Evolutionary conservation across 2,329 filamentous ascomycete genomes (phyloP), one percentile per base, ranked within the genome.

Genomic region (Daldinia eschscholtzii): DNA sequence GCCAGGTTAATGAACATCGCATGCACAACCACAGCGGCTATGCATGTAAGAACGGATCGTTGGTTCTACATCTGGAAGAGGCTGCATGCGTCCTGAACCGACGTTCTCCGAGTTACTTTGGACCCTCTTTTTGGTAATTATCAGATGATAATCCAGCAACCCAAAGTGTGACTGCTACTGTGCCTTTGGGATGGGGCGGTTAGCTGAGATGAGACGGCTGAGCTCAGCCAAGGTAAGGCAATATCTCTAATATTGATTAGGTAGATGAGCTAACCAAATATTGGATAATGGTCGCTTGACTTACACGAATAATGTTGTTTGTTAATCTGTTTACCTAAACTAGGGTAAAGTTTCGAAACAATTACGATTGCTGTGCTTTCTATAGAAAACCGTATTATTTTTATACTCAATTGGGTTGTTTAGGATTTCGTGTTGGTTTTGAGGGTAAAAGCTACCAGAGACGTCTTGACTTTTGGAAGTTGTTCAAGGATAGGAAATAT

Each of bases 11-110:
- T 53, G 57, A 55, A 59, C 46, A 42, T 44, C 35, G 44, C 10
- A 63, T 70, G 68, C 52, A 57, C 60, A 26, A 26, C 61, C 65
- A 68, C 59, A 37, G 61, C 68, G 68, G 68, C 26, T 70, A 70
- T 70, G 65, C 61, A 62, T 20, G 64, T 65, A 44, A 26, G 53
- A 42, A 60, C 35, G 57, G 56, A 39, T 37, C n/a, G 30, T 52
- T 48, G 35, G 42, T 50, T 39, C 26, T 58, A 28, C 44, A 64
- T 41, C 62, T 55, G 35, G 55, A 57, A 30, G 28, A 35, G 26
- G 53, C 55, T 48, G 55, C 52, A 59, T 53, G 44, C 20, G 55
- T 33, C 44, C 28, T 57, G 46, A 30, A 56, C 60, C 55, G 61
- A 63, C 50, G 48, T 61, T 70, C 57, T 28, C 58, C 59, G 62